Evolutionary conservation across 179 eudicot genomes (phyloP), one percentile per base, ranked within the genome.

Genomic region (Beta corolliflora): DNA sequence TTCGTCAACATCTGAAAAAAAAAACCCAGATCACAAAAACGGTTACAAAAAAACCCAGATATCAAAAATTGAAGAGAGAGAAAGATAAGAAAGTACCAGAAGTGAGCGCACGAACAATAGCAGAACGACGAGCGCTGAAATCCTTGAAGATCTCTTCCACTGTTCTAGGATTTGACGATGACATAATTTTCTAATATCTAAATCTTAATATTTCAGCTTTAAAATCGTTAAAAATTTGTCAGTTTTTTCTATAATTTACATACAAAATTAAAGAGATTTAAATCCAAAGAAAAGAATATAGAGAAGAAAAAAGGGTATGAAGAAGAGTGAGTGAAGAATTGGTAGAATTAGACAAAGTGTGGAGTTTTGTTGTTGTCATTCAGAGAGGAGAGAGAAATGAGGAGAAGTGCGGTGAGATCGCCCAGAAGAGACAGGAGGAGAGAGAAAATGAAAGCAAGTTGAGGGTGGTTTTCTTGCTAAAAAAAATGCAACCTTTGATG

Each of bases 111-210:
- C 89, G 89, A 77, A 86, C 83, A 75, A 86, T 84, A 78, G 86
- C 84, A 71, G 87, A 59, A 59, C 89, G 89, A 31, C 89, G 86
- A 68, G 84, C 85, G 83, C 87, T 84, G 83, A 86, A 86, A 84
- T 86, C 89, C 80, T 86, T 86, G 87, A 84, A 86, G 86, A 86
- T 86, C 81, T 84, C 86, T 68, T 81, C 83, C 13, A 81, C 83
- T 19, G 79, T 81, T 75, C 83, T 75, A 75, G 83, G 83, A 81
- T 81, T 81, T 66, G 79, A 75, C 31, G 79, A 81, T 45, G 83
- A 81, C 83, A 81, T 73, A 73, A 9, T 31, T 41, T 23, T 23
- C 16, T 52, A 15, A 15, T 15, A n/a, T 9, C 53, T 48, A 7
- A 48, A 48, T 48, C 53, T 48, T 36, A 36, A 36, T 36, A 36